These are phyloP conservation scores for Mortierella claussenii DNA, from an alignment of 192 early-diverging fungal species.

Conservation along the genomic window DNA sequence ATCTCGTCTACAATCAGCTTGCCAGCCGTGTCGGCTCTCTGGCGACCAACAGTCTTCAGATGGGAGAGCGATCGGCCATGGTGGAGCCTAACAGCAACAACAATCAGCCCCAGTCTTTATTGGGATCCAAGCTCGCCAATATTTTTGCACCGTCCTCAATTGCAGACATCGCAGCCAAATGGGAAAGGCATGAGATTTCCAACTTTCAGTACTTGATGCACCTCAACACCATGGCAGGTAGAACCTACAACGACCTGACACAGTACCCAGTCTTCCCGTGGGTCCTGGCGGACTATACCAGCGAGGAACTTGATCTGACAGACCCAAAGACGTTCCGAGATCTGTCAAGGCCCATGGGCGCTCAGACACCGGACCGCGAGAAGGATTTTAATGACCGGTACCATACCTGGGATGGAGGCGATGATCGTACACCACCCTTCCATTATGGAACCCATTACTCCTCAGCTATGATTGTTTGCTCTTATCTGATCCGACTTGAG, in stretches of 20 bases:
- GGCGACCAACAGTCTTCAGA: slow-evolving; percentile 58
- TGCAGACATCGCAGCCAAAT: slow-evolving; percentile 77
- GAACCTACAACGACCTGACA: slow-evolving; percentile 89
- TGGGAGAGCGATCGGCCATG: slow-evolving; percentile 55
- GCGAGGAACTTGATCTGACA: slow-evolving; percentile 80
- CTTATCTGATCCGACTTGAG: slow-evolving; percentile 89
- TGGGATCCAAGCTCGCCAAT: slow-evolving; percentile 63
- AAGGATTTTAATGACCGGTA: slow-evolving; percentile 73
- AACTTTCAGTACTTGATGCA: slow-evolving; percentile 98
- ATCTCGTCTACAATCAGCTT: slow-evolving; percentile 72
- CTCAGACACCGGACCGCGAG: slow-evolving; percentile 73
- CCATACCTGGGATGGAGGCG: slow-evolving; percentile 68
- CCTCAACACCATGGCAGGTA: slow-evolving; percentile 89
- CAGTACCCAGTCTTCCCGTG: slow-evolving; percentile 99
- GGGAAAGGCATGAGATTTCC: slow-evolving; percentile 87
- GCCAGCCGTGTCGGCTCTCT: slow-evolving; percentile 62
- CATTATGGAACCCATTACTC: slow-evolving; percentile 99
- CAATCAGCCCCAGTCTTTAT: slow-evolving; percentile 47
- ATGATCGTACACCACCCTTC: slow-evolving; percentile 69
- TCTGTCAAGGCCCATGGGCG: slow-evolving; percentile 92
- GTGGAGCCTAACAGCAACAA: slow-evolving; percentile 48
- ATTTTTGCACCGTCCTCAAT: slow-evolving; percentile 73
- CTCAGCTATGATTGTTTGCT: slow-evolving; percentile 89
- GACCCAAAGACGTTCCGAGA: slow-evolving; percentile 87
- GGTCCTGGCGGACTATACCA: slow-evolving; percentile 85